These are phyloP conservation scores for Wickerhamomyces pijperi DNA, from an alignment of 805 yeast genomes.

Conservation along the genomic window DNA sequence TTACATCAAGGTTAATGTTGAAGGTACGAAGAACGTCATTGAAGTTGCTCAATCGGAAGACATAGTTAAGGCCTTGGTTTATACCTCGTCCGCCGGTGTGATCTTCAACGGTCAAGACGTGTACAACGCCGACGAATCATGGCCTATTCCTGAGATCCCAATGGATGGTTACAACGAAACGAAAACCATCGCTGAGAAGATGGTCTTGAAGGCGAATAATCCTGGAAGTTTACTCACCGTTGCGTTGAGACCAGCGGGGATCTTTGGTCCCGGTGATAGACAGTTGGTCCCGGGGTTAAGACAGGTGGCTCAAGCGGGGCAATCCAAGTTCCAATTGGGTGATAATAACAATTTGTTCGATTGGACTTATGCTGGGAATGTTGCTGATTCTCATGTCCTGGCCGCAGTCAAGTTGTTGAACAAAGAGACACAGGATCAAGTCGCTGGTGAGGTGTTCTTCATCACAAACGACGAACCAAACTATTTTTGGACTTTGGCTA, in stretches of 20 bases:
- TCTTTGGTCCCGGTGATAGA: slow-evolving; percentile 97
- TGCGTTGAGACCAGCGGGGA: slow-evolving; percentile 93
- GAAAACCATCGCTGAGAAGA: slow-evolving; percentile 80
- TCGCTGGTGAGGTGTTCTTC: slow-evolving; percentile 83
- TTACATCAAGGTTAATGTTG: slow-evolving; percentile 82
- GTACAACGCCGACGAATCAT: slow-evolving; percentile 82
- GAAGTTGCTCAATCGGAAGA: slow-evolving; percentile 43
- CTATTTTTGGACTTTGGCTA: slow-evolving; percentile 93
- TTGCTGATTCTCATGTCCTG: slow-evolving; percentile 90
- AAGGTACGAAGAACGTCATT: slow-evolving; percentile 73
- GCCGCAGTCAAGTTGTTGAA: slow-evolving; percentile 72
- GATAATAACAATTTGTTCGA: slow-evolving; percentile 90
- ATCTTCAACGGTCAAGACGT: slow-evolving; percentile 92
- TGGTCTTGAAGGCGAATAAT: slow-evolving; percentile 63
- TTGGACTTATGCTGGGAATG: slow-evolving; percentile 97
- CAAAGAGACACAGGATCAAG: slow-evolving; percentile 26
- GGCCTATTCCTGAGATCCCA: slow-evolving; percentile 85
- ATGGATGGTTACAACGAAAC: slow-evolving; percentile 97
- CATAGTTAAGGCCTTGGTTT: slow-evolving; percentile 56
- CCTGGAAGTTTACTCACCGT: slow-evolving; percentile 52
- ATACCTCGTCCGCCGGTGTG: slow-evolving; percentile 96
- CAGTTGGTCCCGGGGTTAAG: slow-evolving; percentile 91
- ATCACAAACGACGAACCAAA: slow-evolving; percentile 91
- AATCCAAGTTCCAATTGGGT: slow-evolving; percentile 88
- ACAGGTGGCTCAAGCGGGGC: slow-evolving; percentile 71